Evolutionary conservation across 352 stramenopile species (phyloP), one percentile per base, ranked within the genome.

Genomic region (Phytophthora foliorum): DNA sequence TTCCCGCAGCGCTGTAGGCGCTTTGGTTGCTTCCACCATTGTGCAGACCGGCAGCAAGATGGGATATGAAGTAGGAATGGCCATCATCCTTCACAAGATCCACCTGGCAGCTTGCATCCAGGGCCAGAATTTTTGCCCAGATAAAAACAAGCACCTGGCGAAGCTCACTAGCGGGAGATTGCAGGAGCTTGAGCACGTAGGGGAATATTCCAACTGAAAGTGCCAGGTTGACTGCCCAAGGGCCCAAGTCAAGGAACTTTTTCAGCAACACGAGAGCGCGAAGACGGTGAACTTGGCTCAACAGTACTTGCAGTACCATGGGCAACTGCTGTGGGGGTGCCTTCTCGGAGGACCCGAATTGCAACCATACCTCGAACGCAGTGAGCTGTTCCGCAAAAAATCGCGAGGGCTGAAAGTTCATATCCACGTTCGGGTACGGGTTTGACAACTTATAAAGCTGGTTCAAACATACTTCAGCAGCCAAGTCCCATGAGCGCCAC

Each of bases 371-470:
- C 78, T 99, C 97, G 75, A 99, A 99, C 8, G 98, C 97, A 21
- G 94, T 99, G 7, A 99, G 88, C 78, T 99, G 97, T 63, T 99
- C 97, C 0, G 94, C 95, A 63, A 99, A 99, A 78, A 99, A 99
- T 8, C 95, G 94, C 8, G 93, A 97, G 13, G 95, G 86, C 58
- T 91, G 89, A 62, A 95, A 87, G 42, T 72, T 90, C 57, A 91
- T 79, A 32, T 91, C 79, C 13, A 81, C 73, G 39, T 86, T 84
- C 9, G 81, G 82, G 29, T 92, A 81, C 29, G 85, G 89, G 42
- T 91, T 83, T 8, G 81, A 82, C 38, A 90, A 77, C 66, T 94
- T 90, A 62, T 98, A 95, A 11, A 99, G 85, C 62, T 98, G 91
- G 58, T 96, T 94, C n/a, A 99, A 79, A 61, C 97, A 99, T 9